Base-by-base conservation (phyloP, 148 eudicot species). In the Suaeda aralocaspica region DNA sequence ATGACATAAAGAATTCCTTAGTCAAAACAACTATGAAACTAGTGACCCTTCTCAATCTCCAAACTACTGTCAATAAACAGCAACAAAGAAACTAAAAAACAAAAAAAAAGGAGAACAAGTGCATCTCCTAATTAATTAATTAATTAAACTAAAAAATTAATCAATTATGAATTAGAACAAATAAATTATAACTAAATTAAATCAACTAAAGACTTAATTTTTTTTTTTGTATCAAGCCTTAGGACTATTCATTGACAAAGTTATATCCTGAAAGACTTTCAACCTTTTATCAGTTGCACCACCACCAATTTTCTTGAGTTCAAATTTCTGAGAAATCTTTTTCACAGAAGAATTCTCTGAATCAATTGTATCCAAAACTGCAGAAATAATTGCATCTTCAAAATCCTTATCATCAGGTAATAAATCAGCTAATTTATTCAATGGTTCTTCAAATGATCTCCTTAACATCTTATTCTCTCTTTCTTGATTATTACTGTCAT, bases 321-420 rank as follows among this genome's bases (percentile, higher is more conserved):
- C 56, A n/a, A 69, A 59, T 77, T 71, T 41, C 45, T 53, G 72
- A 26, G 72, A 42, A 52, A 45, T 72, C 31, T 39, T 68, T 60
- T 60, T 68, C 4, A 13, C 14, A 29, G 67, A 59, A 16, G 71
- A 49, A n/a, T 72, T 77, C 0, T 77, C 77, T 24, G 61, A 28
- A 42, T 67, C 78, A 66, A 77, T 73, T 9, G 84, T 61, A 48
- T 83, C 88, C 81, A 94, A 67, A 72, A 85, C 97, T 5, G 99
- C 93, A 5, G 96, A 89, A 3, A 95, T 71, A 11, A 95, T 89
- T 0, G 97, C 96, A 19, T 95, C 90, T 46, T 95, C 97, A 71
- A 95, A 95, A 46, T 87, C 97, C 83, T 89, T 87, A 25, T 79
- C 92, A 60, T 95, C 97, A 0, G 97, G 99, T 65, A 93, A 64